Evolutionary conservation across 345 rosid species (phyloP).

Genomic region (Eucalyptus brandiana): DNA sequence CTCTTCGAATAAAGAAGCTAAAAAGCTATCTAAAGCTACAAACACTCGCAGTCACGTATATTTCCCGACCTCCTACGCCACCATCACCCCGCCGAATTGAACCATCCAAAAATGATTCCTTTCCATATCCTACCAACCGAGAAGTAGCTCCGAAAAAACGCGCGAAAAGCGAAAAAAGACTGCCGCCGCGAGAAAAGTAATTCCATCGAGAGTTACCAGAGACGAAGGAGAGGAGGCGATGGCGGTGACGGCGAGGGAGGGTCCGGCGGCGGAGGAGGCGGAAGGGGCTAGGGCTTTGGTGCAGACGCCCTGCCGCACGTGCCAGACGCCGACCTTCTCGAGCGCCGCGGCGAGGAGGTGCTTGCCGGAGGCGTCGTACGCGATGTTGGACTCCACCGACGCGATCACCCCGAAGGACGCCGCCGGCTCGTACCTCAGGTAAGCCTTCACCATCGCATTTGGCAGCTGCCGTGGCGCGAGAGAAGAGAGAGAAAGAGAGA

Average conservation of each 20-base stretch:
- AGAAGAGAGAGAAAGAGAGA: not conserved
- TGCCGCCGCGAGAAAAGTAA: not conserved
- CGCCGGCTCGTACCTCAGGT: conserved; percentile 37
- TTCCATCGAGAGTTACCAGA: conserved; percentile 25
- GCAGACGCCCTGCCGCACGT: conserved; percentile 86
- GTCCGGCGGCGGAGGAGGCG: conserved; percentile 37
- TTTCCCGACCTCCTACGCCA: not conserved
- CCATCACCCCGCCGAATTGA: not conserved
- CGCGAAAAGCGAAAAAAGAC: not conserved
- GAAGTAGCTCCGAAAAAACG: not conserved
- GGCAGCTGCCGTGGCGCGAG: not conserved
- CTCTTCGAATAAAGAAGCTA: not conserved
- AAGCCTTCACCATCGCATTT: conserved; percentile 28
- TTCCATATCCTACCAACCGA: not conserved
- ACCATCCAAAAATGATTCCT: not conserved
- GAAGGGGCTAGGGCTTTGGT: conserved; percentile 48
- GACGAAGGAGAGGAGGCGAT: conserved; percentile 26
- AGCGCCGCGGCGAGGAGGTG: conserved; percentile 72
- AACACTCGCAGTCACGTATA: not conserved
- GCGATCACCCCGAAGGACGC: conserved; percentile 30
- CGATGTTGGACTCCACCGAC: conserved; percentile 25
- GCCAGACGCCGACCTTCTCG: conserved; percentile 86
- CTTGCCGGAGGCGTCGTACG: conserved; percentile 36
- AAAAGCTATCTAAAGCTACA: not conserved
- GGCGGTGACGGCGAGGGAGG: conserved; percentile 26